phyloP scores from a whole-genome alignment of 768 basidiomycete genomes.

The Russula sp. region DNA sequence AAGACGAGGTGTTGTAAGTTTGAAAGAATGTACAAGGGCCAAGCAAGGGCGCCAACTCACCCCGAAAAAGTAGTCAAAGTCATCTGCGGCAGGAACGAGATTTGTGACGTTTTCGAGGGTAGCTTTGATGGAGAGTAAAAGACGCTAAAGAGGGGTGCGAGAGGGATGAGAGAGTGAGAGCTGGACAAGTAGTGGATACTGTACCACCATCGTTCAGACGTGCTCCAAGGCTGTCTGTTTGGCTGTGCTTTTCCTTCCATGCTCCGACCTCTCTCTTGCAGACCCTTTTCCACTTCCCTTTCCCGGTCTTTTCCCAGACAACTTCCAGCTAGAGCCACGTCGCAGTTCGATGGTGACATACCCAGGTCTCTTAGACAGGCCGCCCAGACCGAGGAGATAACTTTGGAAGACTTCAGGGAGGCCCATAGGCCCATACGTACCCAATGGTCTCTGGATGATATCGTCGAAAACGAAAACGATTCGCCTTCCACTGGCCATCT shows the following conservation, averaged over 20 bases:
- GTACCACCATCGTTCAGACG: constrained; percentile 12
- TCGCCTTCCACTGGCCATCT: constrained; percentile 68
- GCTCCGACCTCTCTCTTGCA: constrained; percentile 16
- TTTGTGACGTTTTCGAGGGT: constrained; percentile 77
- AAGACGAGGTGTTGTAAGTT: constrained; percentile 19
- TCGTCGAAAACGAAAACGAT: constrained; percentile 56
- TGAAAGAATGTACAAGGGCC: background rate
- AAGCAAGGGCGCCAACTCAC: constrained; percentile 39
- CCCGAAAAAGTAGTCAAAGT: constrained; percentile 81
- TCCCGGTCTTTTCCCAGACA: constrained; percentile 25
- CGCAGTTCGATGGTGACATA: constrained; percentile 12
- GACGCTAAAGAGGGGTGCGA: constrained; percentile 42
- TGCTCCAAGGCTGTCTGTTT: constrained; percentile 21
- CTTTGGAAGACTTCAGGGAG: constrained; percentile 23
- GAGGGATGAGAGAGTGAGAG: background rate
- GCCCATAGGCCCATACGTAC: constrained; percentile 1
- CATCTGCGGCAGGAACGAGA: constrained; percentile 58
- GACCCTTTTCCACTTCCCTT: constrained; percentile 35
- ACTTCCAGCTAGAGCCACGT: background rate
- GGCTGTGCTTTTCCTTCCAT: constrained; percentile 24
- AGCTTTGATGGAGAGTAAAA: constrained; percentile 70
- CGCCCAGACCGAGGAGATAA: constrained; percentile 30
- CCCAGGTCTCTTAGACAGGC: constrained; percentile 17
- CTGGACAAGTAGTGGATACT: background rate
- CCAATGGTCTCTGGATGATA: constrained; percentile 29